Evolutionary conservation across 805 yeast species (phyloP).

Genomic region (Myxozyma geophila): DNA sequence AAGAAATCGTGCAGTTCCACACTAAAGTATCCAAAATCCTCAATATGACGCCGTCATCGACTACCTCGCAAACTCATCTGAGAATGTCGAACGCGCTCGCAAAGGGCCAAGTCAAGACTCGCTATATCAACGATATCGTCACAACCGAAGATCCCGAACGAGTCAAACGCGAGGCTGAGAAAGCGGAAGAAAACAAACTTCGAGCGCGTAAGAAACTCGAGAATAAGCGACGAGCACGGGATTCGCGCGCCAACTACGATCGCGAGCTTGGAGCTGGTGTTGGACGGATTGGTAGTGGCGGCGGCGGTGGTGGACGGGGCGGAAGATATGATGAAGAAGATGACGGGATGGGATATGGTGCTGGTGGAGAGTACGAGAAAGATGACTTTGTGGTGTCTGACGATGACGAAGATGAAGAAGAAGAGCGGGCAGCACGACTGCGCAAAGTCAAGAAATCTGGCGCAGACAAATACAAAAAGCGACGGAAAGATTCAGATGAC

Average conservation of each 20-base stretch:
- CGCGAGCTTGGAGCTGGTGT: slow-evolving; percentile 18
- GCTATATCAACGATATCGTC: slow-evolving; percentile 44
- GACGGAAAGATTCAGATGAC: slow-evolving; percentile 37
- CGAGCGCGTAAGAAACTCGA: slow-evolving; percentile 51
- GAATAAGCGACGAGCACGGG: slow-evolving; percentile 32
- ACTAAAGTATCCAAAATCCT: slow-evolving; percentile 66
- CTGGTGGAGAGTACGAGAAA: slow-evolving; percentile 44
- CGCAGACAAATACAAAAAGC: slow-evolving; percentile 32
- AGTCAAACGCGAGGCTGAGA: slow-evolving; percentile 50
- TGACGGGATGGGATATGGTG: slow-evolving; percentile 39
- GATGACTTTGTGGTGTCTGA: slow-evolving; percentile 47
- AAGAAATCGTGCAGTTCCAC: slow-evolving; percentile 71
- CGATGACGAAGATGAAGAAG: slow-evolving; percentile 44
- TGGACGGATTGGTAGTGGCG: slow-evolving; percentile 7
- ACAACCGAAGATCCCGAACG: slow-evolving; percentile 53
- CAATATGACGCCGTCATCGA: slow-evolving; percentile 86
- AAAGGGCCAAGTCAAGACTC: slow-evolving; percentile 44
- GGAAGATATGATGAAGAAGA: slow-evolving; percentile 23
- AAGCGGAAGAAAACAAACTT: slow-evolving; percentile 47
- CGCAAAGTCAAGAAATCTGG: slow-evolving; percentile 43
- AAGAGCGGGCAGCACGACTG: slow-evolving; percentile 43
- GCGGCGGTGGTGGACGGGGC: slow-evolving; percentile 8
- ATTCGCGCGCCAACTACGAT: slow-evolving; percentile 13
- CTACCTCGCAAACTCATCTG: slow-evolving; percentile 81
- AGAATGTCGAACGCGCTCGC: slow-evolving; percentile 60